Percentiles rank a stretch among this genome's conserved stretches.
These are phyloP conservation scores for Claviceps maximensis DNA, from an alignment of 2,329 filamentous ascomycete species.

Conservation along the genomic window DNA sequence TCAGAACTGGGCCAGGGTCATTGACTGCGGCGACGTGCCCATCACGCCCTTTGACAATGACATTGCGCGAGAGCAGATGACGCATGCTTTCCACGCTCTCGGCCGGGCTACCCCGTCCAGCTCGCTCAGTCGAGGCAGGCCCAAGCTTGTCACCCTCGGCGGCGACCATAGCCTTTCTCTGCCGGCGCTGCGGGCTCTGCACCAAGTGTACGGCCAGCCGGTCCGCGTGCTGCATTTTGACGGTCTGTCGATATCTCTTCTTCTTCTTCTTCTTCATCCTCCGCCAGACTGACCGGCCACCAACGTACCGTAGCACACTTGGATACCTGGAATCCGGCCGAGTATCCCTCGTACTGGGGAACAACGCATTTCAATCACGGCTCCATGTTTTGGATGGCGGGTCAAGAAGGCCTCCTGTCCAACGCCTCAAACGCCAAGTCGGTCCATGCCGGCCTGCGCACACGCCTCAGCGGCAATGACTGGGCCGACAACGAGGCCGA, in stretches of 20 bases:
- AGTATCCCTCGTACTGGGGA: conserved; percentile 67
- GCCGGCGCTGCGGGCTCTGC: conserved; percentile 54
- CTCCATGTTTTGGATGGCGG: conserved; percentile 83
- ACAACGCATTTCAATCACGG: conserved; percentile 66
- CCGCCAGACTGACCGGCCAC: too few species aligned
- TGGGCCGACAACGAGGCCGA: conserved; percentile 61
- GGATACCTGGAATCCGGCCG: conserved; percentile 73
- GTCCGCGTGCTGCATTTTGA: conserved; percentile 67
- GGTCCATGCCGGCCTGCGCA: conserved; percentile 74
- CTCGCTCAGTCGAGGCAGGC: conserved; percentile 21
- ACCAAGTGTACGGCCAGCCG: conserved; percentile 45
- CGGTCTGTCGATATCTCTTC: conserved; percentile 12
- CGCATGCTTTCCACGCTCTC: conserved; percentile 62
- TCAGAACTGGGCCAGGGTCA: conserved; percentile 62
- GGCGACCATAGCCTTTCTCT: conserved; percentile 62
- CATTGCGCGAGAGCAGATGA: conserved; percentile 74
- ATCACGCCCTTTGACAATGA: conserved; percentile 77
- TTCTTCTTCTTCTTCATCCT: too few species aligned
- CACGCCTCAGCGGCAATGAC: conserved; percentile 53
- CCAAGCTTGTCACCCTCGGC: conserved; percentile 54
- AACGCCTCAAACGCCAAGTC: conserved; percentile 56
- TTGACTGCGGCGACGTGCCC: conserved; percentile 87
- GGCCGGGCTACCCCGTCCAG: conserved; percentile 26
- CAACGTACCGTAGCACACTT: conserved; percentile 45
- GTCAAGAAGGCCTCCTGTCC: conserved; percentile 63